Evolutionary conservation across 768 basidiomycete genomes (phyloP), one percentile per base, ranked within the genome.

Genomic region (Sarcomyxa edulis): DNA sequence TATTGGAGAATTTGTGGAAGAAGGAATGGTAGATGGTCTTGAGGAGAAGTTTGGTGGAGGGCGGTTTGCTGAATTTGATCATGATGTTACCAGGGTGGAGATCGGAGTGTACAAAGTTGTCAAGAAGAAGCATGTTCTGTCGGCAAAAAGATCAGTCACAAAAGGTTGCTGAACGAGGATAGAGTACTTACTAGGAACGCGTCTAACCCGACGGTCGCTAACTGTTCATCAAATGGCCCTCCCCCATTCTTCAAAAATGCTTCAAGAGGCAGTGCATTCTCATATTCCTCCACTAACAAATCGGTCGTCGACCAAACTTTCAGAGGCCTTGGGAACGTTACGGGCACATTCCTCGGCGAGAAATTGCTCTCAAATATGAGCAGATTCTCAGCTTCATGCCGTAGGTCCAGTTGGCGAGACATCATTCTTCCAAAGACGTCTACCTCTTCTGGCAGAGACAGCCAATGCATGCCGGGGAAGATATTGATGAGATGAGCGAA

Each of bases 51-150:
- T 67, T 61, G 0, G 89, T 84, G 1, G 78, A 74, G 7, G 84
- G 76, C 0, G 91, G 91, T 56, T 87, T 89, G 54, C 79, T 84
- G 66, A 98, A 98, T 56, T 95, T 96, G 67, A 99, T 79, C 83
- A 96, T 88, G 61, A 97, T 94, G 58, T 98, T 98, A 21, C 95
- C 95, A 3, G 89, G 86, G 56, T 90, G 89, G 15, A 91, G 74
- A 54, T 91, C 89, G 3, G 87, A 72, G 57, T 98, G 96, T 7
- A 95, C 92, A 60, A 96, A 99, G 60, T 99, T 98, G 61, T 99
- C 96, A 31, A 99, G 68, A 1, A 99, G 68, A 14, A 99, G 78
- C 96, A 99, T 99, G 64, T 97, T 92, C 91, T 97, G 50, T 12
- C 24, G 21, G 33, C 51, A 39, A 27, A 43, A 34, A 37, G 45